Conservation (phyloP, 2,329 filamentous ascomycete species). For the Verticillium longisporum region DNA sequence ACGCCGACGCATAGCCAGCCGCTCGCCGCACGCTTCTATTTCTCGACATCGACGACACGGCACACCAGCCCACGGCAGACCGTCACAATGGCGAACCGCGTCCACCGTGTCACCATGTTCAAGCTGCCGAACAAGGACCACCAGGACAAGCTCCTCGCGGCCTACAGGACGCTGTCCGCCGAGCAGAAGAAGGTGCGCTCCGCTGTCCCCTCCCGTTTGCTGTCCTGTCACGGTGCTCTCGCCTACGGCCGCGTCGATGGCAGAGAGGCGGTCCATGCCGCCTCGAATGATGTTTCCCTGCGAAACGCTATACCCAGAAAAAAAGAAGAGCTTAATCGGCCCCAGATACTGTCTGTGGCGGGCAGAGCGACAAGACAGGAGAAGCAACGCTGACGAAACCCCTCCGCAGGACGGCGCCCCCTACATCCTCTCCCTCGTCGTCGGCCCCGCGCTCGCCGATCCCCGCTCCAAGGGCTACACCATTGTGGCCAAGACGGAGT, state of each 20-base stretch:
- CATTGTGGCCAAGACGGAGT: constrained; percentile 55
- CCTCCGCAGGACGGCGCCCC: constrained; percentile 59
- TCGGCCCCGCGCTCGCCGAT: constrained; percentile 47
- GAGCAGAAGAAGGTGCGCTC: constrained; percentile 34
- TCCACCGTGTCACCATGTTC: constrained; percentile 47
- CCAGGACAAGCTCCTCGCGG: constrained; percentile 35
- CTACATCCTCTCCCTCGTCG: constrained; percentile 56
- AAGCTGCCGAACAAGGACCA: constrained; percentile 39
- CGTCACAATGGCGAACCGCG: constrained; percentile 30
- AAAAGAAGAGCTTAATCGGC: not conserved
- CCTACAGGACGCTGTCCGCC: constrained; percentile 33
- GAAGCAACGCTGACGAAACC: not conserved
- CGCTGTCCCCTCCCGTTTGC: too few species aligned
- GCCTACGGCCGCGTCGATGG: too few species aligned
- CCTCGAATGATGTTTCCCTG: too few species aligned
- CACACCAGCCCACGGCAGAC: not conserved
- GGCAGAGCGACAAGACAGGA: too few species aligned
- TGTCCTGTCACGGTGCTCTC: too few species aligned
- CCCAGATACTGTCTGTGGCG: not conserved
- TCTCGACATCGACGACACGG: not conserved
- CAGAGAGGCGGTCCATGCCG: too few species aligned
- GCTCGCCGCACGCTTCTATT: not conserved
- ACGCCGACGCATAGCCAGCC: not conserved
- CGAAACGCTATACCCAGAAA: too few species aligned
- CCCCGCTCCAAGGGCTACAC: constrained; percentile 60